Evolutionary conservation across 2,329 filamentous ascomycete species (phyloP).

Genomic region (Akanthomyces muscarius): DNA sequence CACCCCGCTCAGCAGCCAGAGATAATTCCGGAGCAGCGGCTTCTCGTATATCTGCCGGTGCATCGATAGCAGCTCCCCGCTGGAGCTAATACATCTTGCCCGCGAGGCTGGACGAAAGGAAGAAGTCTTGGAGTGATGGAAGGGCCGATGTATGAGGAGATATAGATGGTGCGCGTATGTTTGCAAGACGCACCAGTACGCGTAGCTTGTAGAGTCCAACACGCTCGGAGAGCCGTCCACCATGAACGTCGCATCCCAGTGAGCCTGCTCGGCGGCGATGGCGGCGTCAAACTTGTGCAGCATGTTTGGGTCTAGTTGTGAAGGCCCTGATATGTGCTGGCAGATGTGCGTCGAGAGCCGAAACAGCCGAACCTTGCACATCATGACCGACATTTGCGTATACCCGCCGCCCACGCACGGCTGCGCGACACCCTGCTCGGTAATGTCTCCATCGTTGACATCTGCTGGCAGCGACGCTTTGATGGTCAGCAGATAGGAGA

Average conservation of each 20-base stretch:
- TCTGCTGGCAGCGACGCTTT: constrained; percentile 13
- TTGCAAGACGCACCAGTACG: constrained; percentile 21
- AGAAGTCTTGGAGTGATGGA: background rate
- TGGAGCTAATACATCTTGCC: background rate
- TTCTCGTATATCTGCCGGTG: constrained; percentile 20
- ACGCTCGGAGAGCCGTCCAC: constrained; percentile 19
- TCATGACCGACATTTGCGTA: constrained; percentile 20
- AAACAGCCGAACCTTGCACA: constrained; percentile 19
- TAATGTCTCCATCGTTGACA: background rate
- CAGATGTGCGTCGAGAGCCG: constrained; percentile 18
- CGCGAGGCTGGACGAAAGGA: background rate
- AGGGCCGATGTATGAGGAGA: constrained; percentile 20
- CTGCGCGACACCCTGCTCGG: constrained; percentile 4
- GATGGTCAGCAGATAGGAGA: constrained; percentile 17
- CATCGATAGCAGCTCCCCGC: background rate
- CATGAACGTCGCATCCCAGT: constrained; percentile 19
- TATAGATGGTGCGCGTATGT: constrained; percentile 22
- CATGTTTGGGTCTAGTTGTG: background rate
- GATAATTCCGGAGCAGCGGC: constrained; percentile 19
- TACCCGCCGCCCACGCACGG: background rate
- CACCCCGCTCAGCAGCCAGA: constrained; percentile 20
- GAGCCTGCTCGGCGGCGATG: constrained; percentile 14
- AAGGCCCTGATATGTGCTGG: constrained; percentile 10
- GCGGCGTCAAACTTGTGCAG: background rate
- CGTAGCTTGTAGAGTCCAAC: constrained; percentile 20